phyloP scores from a whole-genome alignment of 768 basidiomycete genomes.

The Boletus vinaceobasis region DNA sequence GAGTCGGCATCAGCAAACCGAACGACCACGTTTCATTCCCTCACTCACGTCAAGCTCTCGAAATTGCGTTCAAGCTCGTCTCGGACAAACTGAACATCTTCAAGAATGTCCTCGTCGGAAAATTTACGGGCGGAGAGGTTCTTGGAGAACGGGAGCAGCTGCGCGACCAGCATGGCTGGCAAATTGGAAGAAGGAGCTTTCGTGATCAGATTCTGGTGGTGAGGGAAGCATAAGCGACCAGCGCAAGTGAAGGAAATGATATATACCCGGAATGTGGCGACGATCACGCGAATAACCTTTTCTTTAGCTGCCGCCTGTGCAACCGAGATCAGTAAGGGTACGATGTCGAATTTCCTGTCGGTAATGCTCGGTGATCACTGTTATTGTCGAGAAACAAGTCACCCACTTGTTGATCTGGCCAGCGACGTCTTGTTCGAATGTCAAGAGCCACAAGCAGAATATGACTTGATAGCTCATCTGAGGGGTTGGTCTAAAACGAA shows the following conservation, averaged over 20 bases:
- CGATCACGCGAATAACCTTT: constrained; percentile 90
- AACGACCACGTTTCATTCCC: not conserved
- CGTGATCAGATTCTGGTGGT: constrained; percentile 73
- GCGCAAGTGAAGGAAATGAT: not conserved
- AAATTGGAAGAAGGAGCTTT: constrained; percentile 88
- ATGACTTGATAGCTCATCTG: constrained; percentile 96
- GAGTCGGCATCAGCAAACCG: not conserved
- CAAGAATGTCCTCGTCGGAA: constrained; percentile 92
- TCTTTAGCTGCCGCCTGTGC: constrained; percentile 93
- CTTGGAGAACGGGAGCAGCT: constrained; percentile 82
- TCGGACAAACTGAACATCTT: constrained; percentile 84
- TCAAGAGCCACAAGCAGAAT: constrained; percentile 91
- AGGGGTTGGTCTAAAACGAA: constrained; percentile 77
- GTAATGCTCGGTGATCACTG: not conserved
- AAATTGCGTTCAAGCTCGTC: constrained; percentile 84
- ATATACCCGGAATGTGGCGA: constrained; percentile 84
- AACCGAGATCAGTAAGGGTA: constrained; percentile 77
- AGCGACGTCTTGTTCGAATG: constrained; percentile 84
- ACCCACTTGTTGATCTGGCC: constrained; percentile 83
- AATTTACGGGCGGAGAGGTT: constrained; percentile 83
- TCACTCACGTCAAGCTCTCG: constrained; percentile 82
- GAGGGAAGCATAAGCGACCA: constrained; percentile 1
- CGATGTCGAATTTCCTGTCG: constrained; percentile 80
- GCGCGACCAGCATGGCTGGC: constrained; percentile 87
- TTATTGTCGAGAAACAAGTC: not conserved